These are phyloP conservation scores for Phaseolus coccineus DNA, from an alignment of 331 rosid genomes.

Conservation along the genomic window DNA sequence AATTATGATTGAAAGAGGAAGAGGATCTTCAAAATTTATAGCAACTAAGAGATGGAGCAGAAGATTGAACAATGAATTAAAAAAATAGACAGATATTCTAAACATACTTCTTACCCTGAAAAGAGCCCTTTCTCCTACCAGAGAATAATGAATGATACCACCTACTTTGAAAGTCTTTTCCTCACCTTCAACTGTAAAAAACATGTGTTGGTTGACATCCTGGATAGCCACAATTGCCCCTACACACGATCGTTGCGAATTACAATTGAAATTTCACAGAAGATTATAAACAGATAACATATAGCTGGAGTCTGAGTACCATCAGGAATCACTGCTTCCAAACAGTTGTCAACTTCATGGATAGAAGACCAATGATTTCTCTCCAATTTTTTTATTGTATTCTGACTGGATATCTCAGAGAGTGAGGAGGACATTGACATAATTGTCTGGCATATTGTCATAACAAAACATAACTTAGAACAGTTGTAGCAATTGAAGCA, in stretches of 20 bases:
- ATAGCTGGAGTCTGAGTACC: slow-evolving; percentile 60
- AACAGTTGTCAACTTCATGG: slow-evolving; percentile 53
- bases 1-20: neutral
- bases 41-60: slow-evolving; percentile 28
- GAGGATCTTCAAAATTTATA: slow-evolving; percentile 21
- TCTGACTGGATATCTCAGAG: slow-evolving; percentile 59
- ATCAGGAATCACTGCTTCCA: slow-evolving; percentile 75
- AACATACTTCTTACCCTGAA: slow-evolving; percentile 75
- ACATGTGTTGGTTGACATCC: slow-evolving; percentile 90
- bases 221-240: slow-evolving; percentile 94
- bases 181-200: slow-evolving; percentile 78
- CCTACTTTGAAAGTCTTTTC: slow-evolving; percentile 63
- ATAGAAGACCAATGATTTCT: slow-evolving; percentile 50
- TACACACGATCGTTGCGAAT: slow-evolving; percentile 51
- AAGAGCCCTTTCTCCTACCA: slow-evolving; percentile 91
- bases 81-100: slow-evolving; percentile 30
- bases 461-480: slow-evolving; percentile 43
- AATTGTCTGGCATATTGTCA: slow-evolving; percentile 64
- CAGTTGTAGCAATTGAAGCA: slow-evolving; percentile 12
- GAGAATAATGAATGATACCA: slow-evolving; percentile 86
- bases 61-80: slow-evolving; percentile 6
- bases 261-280: slow-evolving; percentile 49
- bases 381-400: slow-evolving; percentile 46
- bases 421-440: slow-evolving; percentile 67
- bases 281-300: slow-evolving; percentile 41